Base-by-base conservation (phyloP, 257 asterid species). In the Ehretia macrophylla region DNA sequence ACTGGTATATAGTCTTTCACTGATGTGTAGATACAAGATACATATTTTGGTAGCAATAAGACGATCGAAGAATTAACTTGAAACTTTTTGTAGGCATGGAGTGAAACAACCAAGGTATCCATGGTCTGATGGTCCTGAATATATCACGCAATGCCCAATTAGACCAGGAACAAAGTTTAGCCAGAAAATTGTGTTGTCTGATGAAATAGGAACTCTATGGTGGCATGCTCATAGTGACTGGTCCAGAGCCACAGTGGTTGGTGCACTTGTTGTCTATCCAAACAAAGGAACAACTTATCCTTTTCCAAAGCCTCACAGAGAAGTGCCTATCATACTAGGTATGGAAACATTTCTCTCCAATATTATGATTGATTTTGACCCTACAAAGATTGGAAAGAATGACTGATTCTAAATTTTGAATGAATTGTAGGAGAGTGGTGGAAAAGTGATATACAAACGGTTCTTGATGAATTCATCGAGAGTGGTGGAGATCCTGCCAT, bases 171-270 rank as follows among this genome's bases (percentile, higher is more conserved):
- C 40, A 0, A 73, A 5, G 42, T 81, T 80, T 42, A 60, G 66
- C 22, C 86, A 68, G 45, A 69, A 44, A 59, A 67, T 82, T 0
- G 74, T 74, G 23, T 51, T 83, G 8, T 63, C 79, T 0, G 87
- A 75, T 0, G 89, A 83, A 57, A 61, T 69, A 8, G 85, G 87
- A 9, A 83, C 79, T 0, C 3, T 83, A 19, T 77, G 87, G 90
- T 83, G 86, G 90, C 86, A 82, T 32, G 89, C 89, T 0, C 72
- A 76, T 8, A 79, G 81, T 23, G 75, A 79, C 0, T 83, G 90
- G 85, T 74, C 84, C 0, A 20, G 85, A 0, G 79, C 79, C 1
- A 84, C 92, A 0, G 84, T 81, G 1, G 81, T 69, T 17, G 88
- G 88, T 14, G 83, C 81, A 0, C 64, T 84, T 0, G 23, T 83